Base-by-base conservation (phyloP, 176 grass and related monocot species). In the Alopecurus myosuroides region DNA sequence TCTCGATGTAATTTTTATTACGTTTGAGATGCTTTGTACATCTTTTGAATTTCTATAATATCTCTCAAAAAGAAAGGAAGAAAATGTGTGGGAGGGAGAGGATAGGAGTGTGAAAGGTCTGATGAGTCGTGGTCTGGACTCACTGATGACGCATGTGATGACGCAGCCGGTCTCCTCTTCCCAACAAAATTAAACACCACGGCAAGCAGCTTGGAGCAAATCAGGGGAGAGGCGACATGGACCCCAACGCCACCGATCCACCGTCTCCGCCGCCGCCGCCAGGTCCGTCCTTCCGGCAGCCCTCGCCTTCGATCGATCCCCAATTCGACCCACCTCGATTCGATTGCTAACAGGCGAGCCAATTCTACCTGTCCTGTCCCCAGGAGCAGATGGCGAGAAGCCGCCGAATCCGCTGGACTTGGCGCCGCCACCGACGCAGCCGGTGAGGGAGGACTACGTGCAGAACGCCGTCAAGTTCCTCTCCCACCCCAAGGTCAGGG, bases 391-490 rank as follows among this genome's bases (percentile, higher is more conserved):
- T 45, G 87, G 2, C 61, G 35, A 71, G n/a, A 72, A 72, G 37
- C 5, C 18, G 56, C 56, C 23, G 25, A 74, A 94, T 12, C 18
- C 35, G 72, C 42, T 76, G 84, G 62, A 80, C 9, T 88, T 90
- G 20, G 60, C 86, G 18, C 33, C 88, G 56, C 63, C 87, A 13
- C 31, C 78, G 55, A 55, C 87, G 72, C 49, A 85, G 81, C 85
- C 91, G 61, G 75, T 94, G 52, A 90, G 97, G 80, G 93, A 95
- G 88, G 97, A 98, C 34, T 92, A 95, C 77, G 90, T 98, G 72
- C 37, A 79, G 89, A 98, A 98, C 87, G 93, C 97, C 56, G 89
- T 98, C 82, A 98, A 90, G 77, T 98, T 98, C 83, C 89, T 98
- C 35, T 93, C 91, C 51, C 93, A 98, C 79, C 97, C 97, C 45